Conservation (phyloP, 2,329 filamentous ascomycete genomes). For the Ambrosiella cleistominuta region DNA sequence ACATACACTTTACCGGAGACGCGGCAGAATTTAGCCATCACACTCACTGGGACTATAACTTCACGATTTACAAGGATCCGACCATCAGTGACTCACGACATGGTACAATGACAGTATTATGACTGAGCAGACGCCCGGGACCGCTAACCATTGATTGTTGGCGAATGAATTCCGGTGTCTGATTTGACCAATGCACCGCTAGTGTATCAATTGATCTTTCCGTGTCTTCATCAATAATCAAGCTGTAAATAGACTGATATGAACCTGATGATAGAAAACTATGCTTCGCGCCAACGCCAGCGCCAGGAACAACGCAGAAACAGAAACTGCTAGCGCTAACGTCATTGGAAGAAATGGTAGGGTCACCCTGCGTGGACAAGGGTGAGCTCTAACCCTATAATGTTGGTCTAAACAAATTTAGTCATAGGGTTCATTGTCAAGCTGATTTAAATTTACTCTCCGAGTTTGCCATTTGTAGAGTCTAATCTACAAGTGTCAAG, state of each 20-base stretch:
- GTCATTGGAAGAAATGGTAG: background rate
- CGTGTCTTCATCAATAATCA: background rate
- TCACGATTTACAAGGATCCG: background rate
- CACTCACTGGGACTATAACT: background rate
- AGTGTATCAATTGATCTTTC: background rate
- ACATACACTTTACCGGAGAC: too few species aligned
- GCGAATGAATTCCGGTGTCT: background rate
- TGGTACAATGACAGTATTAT: background rate
- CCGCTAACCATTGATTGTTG: background rate
- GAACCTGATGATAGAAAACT: background rate
- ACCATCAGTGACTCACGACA: background rate
- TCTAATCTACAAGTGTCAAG: too few species aligned
- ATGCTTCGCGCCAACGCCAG: background rate
- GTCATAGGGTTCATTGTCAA: background rate
- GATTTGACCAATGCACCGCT: background rate
- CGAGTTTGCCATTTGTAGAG: too few species aligned
- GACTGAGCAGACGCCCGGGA: background rate
- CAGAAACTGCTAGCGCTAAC: background rate
- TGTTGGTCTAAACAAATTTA: background rate
- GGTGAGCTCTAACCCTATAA: background rate
- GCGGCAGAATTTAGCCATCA: background rate
- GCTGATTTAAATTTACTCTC: too few species aligned
- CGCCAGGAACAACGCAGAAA: background rate
- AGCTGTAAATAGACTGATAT: too few species aligned
- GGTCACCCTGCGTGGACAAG: background rate